Percentiles rank a stretch among this genome's conserved stretches.
phyloP scores from a whole-genome alignment of 129 eudicot genomes.

The Pulicaria dysenterica region DNA sequence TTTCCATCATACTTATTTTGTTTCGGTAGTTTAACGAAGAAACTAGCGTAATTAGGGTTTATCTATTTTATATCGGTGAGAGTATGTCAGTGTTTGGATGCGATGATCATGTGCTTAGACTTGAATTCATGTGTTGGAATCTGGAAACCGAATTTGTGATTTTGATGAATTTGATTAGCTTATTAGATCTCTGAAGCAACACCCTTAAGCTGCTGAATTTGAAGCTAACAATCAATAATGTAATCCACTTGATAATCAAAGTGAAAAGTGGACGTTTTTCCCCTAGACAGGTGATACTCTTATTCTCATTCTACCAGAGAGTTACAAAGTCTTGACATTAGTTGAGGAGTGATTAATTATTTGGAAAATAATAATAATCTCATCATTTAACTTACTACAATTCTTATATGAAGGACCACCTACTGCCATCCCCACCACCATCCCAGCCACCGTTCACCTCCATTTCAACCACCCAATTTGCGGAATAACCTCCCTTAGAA shows the following conservation, averaged over 20 bases:
- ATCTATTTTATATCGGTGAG: background rate
- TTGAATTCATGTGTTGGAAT: background rate
- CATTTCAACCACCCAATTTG: conserved; percentile 1
- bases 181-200: too few species aligned
- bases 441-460: conserved; percentile 18
- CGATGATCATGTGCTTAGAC: background rate
- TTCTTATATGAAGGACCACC: too few species aligned
- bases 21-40: background rate
- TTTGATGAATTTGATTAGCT: too few species aligned
- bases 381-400: too few species aligned
- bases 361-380: too few species aligned
- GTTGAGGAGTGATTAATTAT: background rate
- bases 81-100: background rate
- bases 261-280: background rate
- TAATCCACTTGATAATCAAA: background rate
- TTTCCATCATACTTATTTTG: background rate
- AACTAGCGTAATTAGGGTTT: conserved; percentile 12
- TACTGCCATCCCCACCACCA: conserved; percentile 19
- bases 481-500: background rate
- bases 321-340: background rate
- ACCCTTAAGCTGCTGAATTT: too few species aligned
- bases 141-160: too few species aligned
- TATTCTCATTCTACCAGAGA: background rate
- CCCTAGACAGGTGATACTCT: background rate
- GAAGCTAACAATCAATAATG: background rate